Percentiles rank a stretch among this genome's conserved stretches.
These are phyloP conservation scores for Paramecium caudatum DNA, from an alignment of 73 alveolate species.

Conservation along the genomic window DNA sequence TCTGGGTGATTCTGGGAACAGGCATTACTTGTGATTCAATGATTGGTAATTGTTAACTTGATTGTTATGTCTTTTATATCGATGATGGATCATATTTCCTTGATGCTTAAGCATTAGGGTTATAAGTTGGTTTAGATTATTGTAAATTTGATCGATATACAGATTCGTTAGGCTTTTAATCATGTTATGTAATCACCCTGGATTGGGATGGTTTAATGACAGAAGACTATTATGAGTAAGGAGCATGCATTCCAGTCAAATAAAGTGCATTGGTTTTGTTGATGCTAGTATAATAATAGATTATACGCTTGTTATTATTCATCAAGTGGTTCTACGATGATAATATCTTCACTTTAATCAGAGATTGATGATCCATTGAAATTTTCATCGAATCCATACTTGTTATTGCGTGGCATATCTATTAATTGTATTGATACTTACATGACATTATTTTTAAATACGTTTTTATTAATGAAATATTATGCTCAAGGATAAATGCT, in stretches of 20 bases:
- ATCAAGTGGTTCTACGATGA: neutral
- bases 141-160: neutral
- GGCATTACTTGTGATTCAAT: neutral
- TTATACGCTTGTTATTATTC: neutral
- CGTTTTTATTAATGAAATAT: slow-evolving; percentile 45
- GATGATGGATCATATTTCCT: neutral
- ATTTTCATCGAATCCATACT: neutral
- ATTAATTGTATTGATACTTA: too few relatives aligned
- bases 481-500: slow-evolving; percentile 16
- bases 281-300: neutral
- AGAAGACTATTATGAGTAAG: neutral
- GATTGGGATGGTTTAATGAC: neutral
- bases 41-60: neutral
- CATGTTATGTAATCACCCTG: too few relatives aligned
- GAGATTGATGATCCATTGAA: neutral
- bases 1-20: neutral
- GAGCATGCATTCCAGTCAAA: neutral
- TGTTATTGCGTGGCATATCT: too few relatives aligned
- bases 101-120: neutral
- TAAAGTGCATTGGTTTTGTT: neutral
- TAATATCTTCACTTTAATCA: neutral
- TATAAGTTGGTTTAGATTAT: neutral
- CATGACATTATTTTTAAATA: neutral
- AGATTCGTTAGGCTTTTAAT: too few relatives aligned
- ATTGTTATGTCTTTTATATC: neutral